phyloP scores from a whole-genome alignment of 345 rosid genomes.

The Salix dunnii region DNA sequence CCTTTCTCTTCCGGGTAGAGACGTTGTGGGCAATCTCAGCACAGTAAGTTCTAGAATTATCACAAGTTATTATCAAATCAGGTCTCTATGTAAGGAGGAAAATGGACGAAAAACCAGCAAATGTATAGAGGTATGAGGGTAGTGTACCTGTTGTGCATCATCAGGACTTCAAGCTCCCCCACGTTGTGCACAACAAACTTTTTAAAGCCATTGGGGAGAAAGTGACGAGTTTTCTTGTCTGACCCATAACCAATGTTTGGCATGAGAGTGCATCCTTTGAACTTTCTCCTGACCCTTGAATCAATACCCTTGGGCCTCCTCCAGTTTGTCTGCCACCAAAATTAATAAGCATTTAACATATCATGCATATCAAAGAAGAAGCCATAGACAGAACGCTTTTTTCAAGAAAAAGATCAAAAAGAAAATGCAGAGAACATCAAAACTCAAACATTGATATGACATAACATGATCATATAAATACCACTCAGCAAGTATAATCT shows the following conservation, averaged over 20 bases:
- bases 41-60: conserved; percentile 49
- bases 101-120: background rate
- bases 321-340: conserved; percentile 41
- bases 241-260: conserved; percentile 68
- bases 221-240: conserved; percentile 66
- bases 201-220: conserved; percentile 67
- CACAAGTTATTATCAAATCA: background rate
- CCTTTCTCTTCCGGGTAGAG: conserved; percentile 63
- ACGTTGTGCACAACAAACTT: conserved; percentile 60
- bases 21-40: conserved; percentile 68
- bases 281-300: conserved; percentile 73
- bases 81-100: background rate
- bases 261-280: conserved; percentile 64
- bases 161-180: conserved; percentile 53
- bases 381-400: background rate
- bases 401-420: background rate
- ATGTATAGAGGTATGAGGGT: background rate
- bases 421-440: background rate
- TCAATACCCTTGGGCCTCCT: conserved; percentile 71
- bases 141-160: conserved; percentile 66
- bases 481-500: background rate
- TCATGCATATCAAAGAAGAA: background rate
- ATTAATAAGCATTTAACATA: background rate
- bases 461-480: background rate
- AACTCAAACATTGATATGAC: background rate